Percentiles rank a stretch among this genome's conserved stretches.
phyloP scores from a whole-genome alignment of 129 eudicot species.

The Tagetes erecta region DNA sequence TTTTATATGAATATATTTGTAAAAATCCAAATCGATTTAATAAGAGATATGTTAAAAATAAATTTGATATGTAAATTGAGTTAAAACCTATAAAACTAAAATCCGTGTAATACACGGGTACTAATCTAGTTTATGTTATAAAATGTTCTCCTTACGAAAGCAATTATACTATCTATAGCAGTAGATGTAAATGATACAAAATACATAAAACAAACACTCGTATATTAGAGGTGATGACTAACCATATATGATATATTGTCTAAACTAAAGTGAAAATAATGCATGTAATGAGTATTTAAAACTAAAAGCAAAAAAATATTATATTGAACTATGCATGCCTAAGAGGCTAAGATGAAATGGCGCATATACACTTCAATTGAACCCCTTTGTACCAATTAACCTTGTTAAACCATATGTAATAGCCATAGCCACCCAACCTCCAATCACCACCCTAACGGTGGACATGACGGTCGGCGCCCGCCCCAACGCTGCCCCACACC shows the following conservation, averaged over 20 bases:
- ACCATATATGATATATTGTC: neutral
- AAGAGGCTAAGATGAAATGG: conserved; percentile 7
- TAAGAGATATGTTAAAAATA: no score
- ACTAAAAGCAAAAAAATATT: neutral
- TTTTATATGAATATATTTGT: no score
- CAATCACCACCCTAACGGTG: conserved; percentile 50
- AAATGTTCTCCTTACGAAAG: neutral
- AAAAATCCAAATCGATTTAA: no score
- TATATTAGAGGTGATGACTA: neutral
- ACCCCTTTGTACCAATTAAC: conserved; percentile 52
- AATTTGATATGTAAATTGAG: no score
- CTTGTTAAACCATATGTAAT: conserved; percentile 63
- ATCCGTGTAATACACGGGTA: no score
- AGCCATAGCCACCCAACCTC: conserved; percentile 76
- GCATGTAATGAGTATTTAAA: conserved; percentile 1
- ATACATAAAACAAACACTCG: neutral
- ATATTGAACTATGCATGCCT: conserved; percentile 12
- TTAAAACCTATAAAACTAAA: no score
- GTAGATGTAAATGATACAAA: no score
- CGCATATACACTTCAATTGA: conserved; percentile 18
- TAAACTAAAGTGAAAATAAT: neutral
- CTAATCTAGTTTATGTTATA: neutral
- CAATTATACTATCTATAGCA: neutral
- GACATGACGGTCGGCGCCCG: conserved; percentile 47
- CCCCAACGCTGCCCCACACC: conserved; percentile 64